Evolutionary conservation across 805 yeast species (phyloP).

Genomic region (Starmerella floricola): DNA sequence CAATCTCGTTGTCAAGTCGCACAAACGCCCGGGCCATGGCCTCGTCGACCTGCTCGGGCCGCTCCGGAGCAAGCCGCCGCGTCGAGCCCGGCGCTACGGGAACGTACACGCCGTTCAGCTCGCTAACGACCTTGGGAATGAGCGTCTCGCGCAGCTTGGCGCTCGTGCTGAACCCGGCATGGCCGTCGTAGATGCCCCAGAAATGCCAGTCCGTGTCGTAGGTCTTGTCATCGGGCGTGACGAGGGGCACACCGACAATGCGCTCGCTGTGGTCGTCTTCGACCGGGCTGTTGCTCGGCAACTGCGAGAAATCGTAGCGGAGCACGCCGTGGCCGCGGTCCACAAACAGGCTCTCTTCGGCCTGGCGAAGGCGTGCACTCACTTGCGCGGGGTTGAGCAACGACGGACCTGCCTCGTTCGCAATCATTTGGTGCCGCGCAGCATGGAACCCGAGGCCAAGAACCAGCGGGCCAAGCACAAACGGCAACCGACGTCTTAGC

Average conservation of each 20-base stretch:
- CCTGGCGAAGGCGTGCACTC: conserved; percentile 49
- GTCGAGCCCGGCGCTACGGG: conserved; percentile 37
- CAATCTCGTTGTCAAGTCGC: conserved; percentile 76
- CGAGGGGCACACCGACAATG: conserved; percentile 47
- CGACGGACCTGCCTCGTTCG: conserved; percentile 7
- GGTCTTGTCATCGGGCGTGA: conserved; percentile 31
- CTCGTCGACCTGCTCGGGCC: conserved; percentile 56
- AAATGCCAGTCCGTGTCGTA: conserved; percentile 71
- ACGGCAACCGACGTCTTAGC: conserved; percentile 35
- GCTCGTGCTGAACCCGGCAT: conserved; percentile 91
- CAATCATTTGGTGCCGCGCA: conserved; percentile 11
- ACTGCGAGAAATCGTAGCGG: conserved; percentile 79
- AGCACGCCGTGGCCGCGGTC: conserved; percentile 78
- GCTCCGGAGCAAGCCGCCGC: conserved; percentile 44
- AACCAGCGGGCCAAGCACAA: conserved; percentile 16
- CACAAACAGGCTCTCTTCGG: conserved; percentile 69
- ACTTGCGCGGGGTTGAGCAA: conserved; percentile 44
- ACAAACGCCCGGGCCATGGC: conserved; percentile 74
- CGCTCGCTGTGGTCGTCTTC: conserved; percentile 89
- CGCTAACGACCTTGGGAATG: conserved; percentile 63
- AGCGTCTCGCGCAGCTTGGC: conserved; percentile 71
- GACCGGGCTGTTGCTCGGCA: conserved; percentile 84
- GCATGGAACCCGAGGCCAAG: conserved; percentile 16
- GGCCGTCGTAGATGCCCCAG: conserved; percentile 95
- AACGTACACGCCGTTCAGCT: conserved; percentile 47